Percentiles rank a stretch among this genome's conserved stretches.
Evolutionary conservation across 352 stramenopile genomes (phyloP).

Genomic region (Pythium brassicae): DNA sequence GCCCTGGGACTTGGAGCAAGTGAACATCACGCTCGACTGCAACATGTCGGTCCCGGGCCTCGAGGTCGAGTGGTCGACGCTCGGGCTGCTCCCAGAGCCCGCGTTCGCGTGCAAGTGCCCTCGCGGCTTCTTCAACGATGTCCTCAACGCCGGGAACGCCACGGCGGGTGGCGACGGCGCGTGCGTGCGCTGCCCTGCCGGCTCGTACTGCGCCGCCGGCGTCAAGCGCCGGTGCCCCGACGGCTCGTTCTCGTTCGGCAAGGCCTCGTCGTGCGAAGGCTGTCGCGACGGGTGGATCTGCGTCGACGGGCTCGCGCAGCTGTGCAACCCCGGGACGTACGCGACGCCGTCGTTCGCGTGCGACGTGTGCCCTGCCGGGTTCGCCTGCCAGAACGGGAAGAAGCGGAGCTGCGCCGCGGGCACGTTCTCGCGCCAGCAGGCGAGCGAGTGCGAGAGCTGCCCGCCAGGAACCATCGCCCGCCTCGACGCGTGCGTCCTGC

Average conservation of each 20-base stretch:
- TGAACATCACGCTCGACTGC: slow-evolving; percentile 36
- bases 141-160: slow-evolving; percentile 2
- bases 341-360: slow-evolving; percentile 33
- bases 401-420: slow-evolving; percentile 31
- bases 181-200: slow-evolving; percentile 51
- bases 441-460: slow-evolving; percentile 51
- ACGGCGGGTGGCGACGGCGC: slow-evolving; percentile 4
- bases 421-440: slow-evolving; percentile 33
- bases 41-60: slow-evolving; percentile 27
- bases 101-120: slow-evolving; percentile 47
- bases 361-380: slow-evolving; percentile 38
- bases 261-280: slow-evolving; percentile 37
- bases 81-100: slow-evolving; percentile 54
- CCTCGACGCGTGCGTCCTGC: slow-evolving; percentile 27
- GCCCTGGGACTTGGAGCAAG: slow-evolving; percentile 28
- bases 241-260: slow-evolving; percentile 58
- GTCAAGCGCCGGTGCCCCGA: slow-evolving; percentile 43
- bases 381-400: slow-evolving; percentile 57
- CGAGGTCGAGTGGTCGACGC: slow-evolving; percentile 41
- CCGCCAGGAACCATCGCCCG: slow-evolving; percentile 51
- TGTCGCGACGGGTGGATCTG: slow-evolving; percentile 69
- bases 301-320: slow-evolving; percentile 36
- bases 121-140: slow-evolving; percentile 49
- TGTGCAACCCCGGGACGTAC: slow-evolving; percentile 57
- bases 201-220: slow-evolving; percentile 50